Conservation (phyloP, 2,329 filamentous ascomycete genomes). For the Plenodomus lindquistii region DNA sequence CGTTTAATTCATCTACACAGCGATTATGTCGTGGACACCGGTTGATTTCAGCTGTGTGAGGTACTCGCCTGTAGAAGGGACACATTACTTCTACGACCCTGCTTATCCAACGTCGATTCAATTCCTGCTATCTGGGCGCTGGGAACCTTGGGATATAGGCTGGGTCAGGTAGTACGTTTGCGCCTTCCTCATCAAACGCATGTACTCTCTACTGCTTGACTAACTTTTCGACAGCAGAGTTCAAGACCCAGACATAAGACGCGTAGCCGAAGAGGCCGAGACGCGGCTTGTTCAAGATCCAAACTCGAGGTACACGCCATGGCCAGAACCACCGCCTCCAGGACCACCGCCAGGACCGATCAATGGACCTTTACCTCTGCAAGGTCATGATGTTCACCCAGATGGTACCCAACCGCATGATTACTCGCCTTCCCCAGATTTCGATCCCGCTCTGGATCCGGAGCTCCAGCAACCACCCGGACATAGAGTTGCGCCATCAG, state of each 20-base stretch:
- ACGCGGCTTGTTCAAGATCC: conserved; percentile 18
- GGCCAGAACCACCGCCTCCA: conserved; percentile 23
- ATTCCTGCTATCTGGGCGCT: conserved; percentile 33
- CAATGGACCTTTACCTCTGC: conserved; percentile 4
- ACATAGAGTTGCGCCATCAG: conserved; percentile 3
- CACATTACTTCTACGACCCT: conserved; percentile 38
- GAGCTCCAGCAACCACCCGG: conserved; percentile 2
- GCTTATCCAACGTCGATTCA: conserved; percentile 31
- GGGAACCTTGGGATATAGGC: conserved; percentile 39
- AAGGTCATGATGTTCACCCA: background rate
- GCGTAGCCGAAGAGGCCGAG: conserved; percentile 35
- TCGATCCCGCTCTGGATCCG: background rate
- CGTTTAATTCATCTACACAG: background rate
- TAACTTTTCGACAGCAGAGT: conserved; percentile 25
- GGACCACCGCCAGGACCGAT: conserved; percentile 2
- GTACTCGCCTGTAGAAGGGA: conserved; percentile 34
- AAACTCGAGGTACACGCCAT: conserved; percentile 20
- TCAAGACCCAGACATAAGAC: conserved; percentile 33
- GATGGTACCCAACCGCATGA: background rate
- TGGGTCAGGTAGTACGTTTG: conserved; percentile 32
- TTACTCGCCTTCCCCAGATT: conserved; percentile 5
- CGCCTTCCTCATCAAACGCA: background rate
- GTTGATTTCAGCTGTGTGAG: conserved; percentile 34
- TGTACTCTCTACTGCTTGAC: background rate
- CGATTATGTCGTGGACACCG: conserved; percentile 31